Base-by-base conservation (phyloP, 257 asterid genomes). In the Nicotiana tomentosiformis region DNA sequence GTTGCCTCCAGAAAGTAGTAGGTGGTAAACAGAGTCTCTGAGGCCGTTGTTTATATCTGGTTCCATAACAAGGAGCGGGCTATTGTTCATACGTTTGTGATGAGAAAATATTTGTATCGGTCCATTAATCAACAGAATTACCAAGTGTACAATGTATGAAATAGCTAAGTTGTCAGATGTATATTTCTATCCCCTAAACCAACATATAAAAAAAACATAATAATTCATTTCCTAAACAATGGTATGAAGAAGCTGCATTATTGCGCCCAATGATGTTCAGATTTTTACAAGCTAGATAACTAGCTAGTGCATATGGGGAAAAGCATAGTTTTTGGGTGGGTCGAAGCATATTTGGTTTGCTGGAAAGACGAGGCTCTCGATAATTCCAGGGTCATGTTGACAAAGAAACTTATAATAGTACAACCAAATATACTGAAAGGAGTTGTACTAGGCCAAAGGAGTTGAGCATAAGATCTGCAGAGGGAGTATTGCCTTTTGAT, bases 111-210 rank as follows among this genome's bases (percentile, higher is more conserved):
- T 49, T 51, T 51, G 79, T 51, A 51, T 76, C 79, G 5, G 61
- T 46, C 80, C 46, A 51, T 51, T 76, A 26, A 26, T 49, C 80
- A 26, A 76, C 43, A 26, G 64, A 76, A 51, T 26, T 72, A 6
- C 23, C 80, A 51, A 76, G 61, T 74, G 80, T 72, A 72, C 20
- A 46, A 72, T 72, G 79, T 76, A 76, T 26, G 39, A 49, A 26
- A 76, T 76, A 51, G 64, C 53, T 20, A 23, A 26, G 39, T 74
- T 46, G 15, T 51, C 11, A 26, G 39, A 74, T 49, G 4, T 51
- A 74, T 74, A 10, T 46, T 15, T 51, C 32, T 74, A 51, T 7
- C 62, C 26, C 43, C 64, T 51, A 74, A 7, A 74, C 14, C 3
- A 49, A 26, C 62, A 7, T 76, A 76, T 26, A 1, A 10, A 70